These are phyloP conservation scores for Candida dubliniensis DNA, from an alignment of 1,139 yeast species.

Conservation along the genomic window DNA sequence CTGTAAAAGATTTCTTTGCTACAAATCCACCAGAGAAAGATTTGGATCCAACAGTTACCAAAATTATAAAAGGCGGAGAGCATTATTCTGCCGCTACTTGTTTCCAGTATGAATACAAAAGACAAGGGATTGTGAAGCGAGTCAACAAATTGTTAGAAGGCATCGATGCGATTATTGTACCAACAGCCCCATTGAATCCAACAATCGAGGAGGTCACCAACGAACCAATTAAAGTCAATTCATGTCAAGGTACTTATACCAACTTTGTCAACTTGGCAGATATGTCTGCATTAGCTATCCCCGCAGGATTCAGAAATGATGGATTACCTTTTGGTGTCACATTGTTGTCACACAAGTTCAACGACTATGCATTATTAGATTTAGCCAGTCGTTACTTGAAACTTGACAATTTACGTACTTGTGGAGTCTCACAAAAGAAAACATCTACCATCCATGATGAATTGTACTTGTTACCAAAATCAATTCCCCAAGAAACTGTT, in stretches of 20 bases:
- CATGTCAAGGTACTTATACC: constrained; percentile 94
- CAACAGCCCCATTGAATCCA: constrained; percentile 93
- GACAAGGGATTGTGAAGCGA: constrained; percentile 71
- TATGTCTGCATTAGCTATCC: constrained; percentile 86
- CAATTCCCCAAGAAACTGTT: constrained; percentile 26
- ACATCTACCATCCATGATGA: constrained; percentile 36
- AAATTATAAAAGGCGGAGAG: constrained; percentile 77
- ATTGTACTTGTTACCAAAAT: constrained; percentile 39
- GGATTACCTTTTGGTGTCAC: constrained; percentile 92
- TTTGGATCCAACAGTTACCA: constrained; percentile 80
- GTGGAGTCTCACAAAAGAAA: constrained; percentile 1
- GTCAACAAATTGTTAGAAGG: constrained; percentile 55
- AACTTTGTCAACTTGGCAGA: constrained; percentile 95
- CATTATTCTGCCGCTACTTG: constrained; percentile 77
- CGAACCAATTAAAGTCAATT: constrained; percentile 83
- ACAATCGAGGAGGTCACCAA: constrained; percentile 64
- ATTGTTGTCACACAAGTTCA: constrained; percentile 73
- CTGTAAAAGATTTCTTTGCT: constrained; percentile 71
- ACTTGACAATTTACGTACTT: constrained; percentile 30
- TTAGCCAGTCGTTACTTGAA: constrained; percentile 71
- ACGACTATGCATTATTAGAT: constrained; percentile 85
- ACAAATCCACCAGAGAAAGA: constrained; percentile 68
- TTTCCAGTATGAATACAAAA: constrained; percentile 79
- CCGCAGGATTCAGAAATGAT: constrained; percentile 81
- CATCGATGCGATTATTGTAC: constrained; percentile 78